phyloP scores from a whole-genome alignment of 208 protist species.

The Crithidia bombi region DNA sequence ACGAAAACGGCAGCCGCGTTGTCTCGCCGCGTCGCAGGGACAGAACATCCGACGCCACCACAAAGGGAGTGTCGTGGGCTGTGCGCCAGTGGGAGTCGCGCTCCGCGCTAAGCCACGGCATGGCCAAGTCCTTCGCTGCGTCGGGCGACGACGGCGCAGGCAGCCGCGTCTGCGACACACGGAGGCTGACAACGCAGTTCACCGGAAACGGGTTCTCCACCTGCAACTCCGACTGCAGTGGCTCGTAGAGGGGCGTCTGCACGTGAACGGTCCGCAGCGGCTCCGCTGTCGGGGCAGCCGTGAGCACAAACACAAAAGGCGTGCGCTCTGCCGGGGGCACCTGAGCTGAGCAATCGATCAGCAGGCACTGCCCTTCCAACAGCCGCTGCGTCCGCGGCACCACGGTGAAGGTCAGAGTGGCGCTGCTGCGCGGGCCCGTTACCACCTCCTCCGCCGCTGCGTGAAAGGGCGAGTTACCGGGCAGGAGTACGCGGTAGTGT shows the following conservation, averaged over 20 bases:
- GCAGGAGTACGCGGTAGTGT: constrained; percentile 78
- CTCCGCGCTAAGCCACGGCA: constrained; percentile 28
- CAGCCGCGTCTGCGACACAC: constrained; percentile 63
- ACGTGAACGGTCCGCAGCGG: constrained; percentile 71
- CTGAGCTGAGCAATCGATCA: constrained; percentile 61
- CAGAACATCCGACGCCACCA: constrained; percentile 69
- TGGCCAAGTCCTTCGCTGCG: background rate
- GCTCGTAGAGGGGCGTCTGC: constrained; percentile 80
- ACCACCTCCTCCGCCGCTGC: constrained; percentile 58
- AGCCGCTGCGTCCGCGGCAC: constrained; percentile 72
- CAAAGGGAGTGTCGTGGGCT: constrained; percentile 54
- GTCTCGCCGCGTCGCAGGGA: constrained; percentile 69
- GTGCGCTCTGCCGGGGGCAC: constrained; percentile 52
- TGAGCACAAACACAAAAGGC: constrained; percentile 77
- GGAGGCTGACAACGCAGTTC: constrained; percentile 80
- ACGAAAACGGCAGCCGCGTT: constrained; percentile 74
- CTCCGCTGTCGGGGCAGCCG: constrained; percentile 67
- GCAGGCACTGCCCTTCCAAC: constrained; percentile 62
- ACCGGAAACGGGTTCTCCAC: constrained; percentile 84
- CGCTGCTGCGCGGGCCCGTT: constrained; percentile 54
- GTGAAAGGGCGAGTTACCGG: constrained; percentile 63
- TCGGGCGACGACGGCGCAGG: background rate
- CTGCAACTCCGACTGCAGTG: constrained; percentile 63
- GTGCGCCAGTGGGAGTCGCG: constrained; percentile 26
- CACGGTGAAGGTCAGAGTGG: constrained; percentile 61